A percentile compares a stretch with the other conserved stretches of the same genome.
These are phyloP conservation scores for Lipomyces kockii DNA, from an alignment of 805 yeast genomes.

Conservation along the genomic window DNA sequence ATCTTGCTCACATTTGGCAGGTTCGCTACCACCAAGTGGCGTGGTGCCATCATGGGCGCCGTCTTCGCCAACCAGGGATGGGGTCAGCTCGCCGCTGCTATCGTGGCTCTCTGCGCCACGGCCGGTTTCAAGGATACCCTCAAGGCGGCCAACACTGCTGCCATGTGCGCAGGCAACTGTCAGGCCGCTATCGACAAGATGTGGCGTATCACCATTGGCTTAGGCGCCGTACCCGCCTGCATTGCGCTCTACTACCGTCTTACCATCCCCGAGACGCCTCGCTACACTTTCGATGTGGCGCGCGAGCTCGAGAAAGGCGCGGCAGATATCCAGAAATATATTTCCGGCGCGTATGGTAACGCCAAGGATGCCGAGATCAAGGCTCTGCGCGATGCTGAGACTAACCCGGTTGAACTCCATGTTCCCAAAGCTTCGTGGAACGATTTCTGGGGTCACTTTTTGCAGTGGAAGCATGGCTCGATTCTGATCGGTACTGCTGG, in stretches of 20 bases:
- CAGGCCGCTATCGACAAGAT: constrained; percentile 81
- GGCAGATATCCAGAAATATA: constrained; percentile 59
- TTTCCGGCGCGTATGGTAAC: constrained; percentile 56
- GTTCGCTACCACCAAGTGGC: constrained; percentile 91
- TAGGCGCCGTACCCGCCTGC: constrained; percentile 88
- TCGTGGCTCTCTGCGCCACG: constrained; percentile 75
- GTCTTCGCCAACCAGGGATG: constrained; percentile 97
- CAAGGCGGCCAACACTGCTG: constrained; percentile 56
- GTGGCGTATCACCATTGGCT: constrained; percentile 91
- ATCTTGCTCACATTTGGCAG: too few relatives aligned
- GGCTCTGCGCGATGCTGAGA: constrained; percentile 28
- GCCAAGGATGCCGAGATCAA: constrained; percentile 50
- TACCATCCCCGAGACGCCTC: constrained; percentile 93
- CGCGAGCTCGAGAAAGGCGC: constrained; percentile 61
- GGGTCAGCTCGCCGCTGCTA: constrained; percentile 90
- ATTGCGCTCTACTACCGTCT: constrained; percentile 85
- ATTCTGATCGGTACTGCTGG: constrained; percentile 87
- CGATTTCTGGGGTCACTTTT: constrained; percentile 75
- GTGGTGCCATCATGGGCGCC: constrained; percentile 97
- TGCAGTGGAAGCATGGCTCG: constrained; percentile 86
- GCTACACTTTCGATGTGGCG: constrained; percentile 79
- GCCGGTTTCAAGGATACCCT: constrained; percentile 74
- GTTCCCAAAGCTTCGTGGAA: constrained; percentile 78
- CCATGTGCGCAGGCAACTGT: constrained; percentile 70
- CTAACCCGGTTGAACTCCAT: constrained; percentile 46